Base-by-base conservation (phyloP, 2,329 filamentous ascomycete species). In the Cordyceps cicadae region DNA sequence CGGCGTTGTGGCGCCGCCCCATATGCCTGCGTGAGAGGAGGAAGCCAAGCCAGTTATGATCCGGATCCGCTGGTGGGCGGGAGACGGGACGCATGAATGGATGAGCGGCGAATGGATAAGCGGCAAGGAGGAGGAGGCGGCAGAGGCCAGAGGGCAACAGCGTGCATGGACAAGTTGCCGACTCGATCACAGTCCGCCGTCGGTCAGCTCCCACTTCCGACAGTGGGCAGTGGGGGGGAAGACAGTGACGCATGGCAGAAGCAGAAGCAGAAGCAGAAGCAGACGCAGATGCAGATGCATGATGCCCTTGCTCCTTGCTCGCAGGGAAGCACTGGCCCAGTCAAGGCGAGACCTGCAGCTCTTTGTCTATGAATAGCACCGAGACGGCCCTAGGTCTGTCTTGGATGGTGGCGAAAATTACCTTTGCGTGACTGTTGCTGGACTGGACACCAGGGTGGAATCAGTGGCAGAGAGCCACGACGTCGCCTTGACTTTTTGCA, bases 311-410 rank as follows among this genome's bases (percentile, higher is more conserved):
- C 29, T 34, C 15, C 49, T 51, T 9, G 8, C 29, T 34, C 15
- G 29, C 15, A 48, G 29, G 17, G 17, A 49, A 37, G 11, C 34
- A 37, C 12, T 34, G 49, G n/a, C 4, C 19, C 57, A 39, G 49
- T 19, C 39, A 41, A n/a, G 32, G 49, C 57, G 49, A 59, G 39
- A 59, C 52, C 34, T 60, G 52, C 59, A 60, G 55, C 43, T 61
- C 53, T 61, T 43, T 17, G 14, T n/a, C 39, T 43, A 61, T 56
- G 45, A 61, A 61, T 61, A 61, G 59, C 59, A 39, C 34, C 53
- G 48, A 51, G 39, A 43, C 6, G 15, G 41, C 26, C 32, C 21
- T 5, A 43, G n/a, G 39, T 37, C 41, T 54, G 39, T 37, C 41
- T 54, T 21, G 19, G 50, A 54, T 45, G 29, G n/a, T 46, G 51